Conservation (phyloP, 2,329 filamentous ascomycete genomes). For the Exophiala phaeomuriformis region DNA sequence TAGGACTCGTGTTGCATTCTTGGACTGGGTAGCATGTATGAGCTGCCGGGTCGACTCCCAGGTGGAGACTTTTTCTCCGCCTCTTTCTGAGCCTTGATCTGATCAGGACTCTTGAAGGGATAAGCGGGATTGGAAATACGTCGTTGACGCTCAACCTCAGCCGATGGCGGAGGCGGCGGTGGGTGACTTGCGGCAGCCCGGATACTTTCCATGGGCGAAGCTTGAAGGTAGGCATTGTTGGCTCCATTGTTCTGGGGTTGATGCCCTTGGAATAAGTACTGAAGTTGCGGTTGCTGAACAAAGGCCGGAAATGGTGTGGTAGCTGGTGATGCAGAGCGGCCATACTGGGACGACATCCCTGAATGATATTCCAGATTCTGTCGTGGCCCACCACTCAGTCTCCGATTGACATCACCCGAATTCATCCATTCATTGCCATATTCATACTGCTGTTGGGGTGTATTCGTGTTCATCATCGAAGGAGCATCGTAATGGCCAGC, state of each 20-base stretch:
- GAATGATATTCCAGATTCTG: conserved; percentile 1
- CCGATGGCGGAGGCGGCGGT: conserved; percentile 24
- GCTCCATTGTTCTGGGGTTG: background rate
- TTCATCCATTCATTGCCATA: conserved; percentile 26
- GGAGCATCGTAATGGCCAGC: conserved; percentile 6
- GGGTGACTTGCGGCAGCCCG: conserved; percentile 22
- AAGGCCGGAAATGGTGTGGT: conserved; percentile 14
- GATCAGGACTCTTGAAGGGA: conserved; percentile 27
- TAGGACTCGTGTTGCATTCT: conserved; percentile 17
- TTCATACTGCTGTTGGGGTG: conserved; percentile 18
- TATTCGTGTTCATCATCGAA: conserved; percentile 14
- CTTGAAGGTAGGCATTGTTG: conserved; percentile 8
- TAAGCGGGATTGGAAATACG: conserved; percentile 27
- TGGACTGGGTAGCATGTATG: conserved; percentile 26
- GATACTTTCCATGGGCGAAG: conserved; percentile 19
- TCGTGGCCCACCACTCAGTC: conserved; percentile 7
- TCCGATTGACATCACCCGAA: conserved; percentile 3
- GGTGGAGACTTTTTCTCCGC: conserved; percentile 25
- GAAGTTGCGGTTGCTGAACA: conserved; percentile 19
- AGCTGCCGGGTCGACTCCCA: conserved; percentile 24
- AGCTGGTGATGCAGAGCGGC: conserved; percentile 4
- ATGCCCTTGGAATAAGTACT: conserved; percentile 15
- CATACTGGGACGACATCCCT: conserved; percentile 10
- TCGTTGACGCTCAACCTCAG: conserved; percentile 24
- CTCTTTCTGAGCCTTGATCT: conserved; percentile 27